Conservation (phyloP, 2,329 filamentous ascomycete genomes). For the Huntiella bhutanensis region DNA sequence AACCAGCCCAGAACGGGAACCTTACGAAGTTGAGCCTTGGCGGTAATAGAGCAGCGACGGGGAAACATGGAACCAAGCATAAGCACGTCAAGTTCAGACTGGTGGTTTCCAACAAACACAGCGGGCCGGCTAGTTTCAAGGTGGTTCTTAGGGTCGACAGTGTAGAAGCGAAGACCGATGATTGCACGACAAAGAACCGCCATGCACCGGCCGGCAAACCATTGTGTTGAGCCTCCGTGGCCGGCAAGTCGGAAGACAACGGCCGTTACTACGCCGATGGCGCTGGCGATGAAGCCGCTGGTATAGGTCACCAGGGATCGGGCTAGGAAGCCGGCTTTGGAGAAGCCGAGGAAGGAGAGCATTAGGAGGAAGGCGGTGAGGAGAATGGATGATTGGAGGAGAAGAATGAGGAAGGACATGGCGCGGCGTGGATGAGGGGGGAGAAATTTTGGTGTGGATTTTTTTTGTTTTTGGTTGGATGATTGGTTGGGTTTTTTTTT, state of each 20-base stretch:
- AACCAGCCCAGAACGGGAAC: conserved; percentile 87
- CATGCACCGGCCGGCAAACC: conserved; percentile 63
- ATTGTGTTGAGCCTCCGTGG: conserved; percentile 62
- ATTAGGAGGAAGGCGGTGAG: conserved; percentile 37
- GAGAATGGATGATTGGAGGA: not conserved
- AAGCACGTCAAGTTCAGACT: conserved; percentile 86
- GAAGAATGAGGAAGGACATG: not conserved
- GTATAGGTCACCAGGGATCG: conserved; percentile 49
- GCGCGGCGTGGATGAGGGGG: conserved; percentile 3
- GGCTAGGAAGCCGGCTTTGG: conserved; percentile 47
- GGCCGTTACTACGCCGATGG: conserved; percentile 60
- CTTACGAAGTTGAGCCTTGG: conserved; percentile 65
- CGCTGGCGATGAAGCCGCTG: conserved; percentile 37
- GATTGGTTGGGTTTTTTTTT: not conserved
- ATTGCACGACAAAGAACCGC: conserved; percentile 56
- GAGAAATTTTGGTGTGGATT: not conserved
- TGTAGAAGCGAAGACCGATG: conserved; percentile 60
- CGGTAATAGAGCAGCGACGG: conserved; percentile 77
- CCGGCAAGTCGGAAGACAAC: conserved; percentile 52
- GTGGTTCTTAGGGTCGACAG: conserved; percentile 46
- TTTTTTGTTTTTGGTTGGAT: not conserved
- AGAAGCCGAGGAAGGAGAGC: conserved; percentile 33
- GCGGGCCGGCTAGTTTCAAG: conserved; percentile 54
- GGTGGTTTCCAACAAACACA: conserved; percentile 87
- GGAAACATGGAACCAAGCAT: conserved; percentile 84